A percentile compares a stretch with the other conserved stretches of the same genome.
phyloP scores from a whole-genome alignment of 2,329 filamentous ascomycete genomes.

The Chaetothyriales sp. region DNA sequence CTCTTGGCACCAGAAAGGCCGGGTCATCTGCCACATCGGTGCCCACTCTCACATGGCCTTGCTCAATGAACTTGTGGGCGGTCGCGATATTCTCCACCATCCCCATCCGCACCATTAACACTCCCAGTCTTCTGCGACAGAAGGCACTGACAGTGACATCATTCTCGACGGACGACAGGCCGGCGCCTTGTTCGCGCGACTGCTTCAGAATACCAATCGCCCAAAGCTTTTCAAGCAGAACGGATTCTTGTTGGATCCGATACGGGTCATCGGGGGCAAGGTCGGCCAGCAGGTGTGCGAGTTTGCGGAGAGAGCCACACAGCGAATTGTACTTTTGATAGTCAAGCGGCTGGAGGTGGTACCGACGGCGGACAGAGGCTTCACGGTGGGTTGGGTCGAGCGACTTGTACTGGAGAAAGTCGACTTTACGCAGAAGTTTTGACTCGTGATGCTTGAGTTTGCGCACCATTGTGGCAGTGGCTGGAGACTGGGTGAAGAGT shows the following conservation, averaged over 20 bases:
- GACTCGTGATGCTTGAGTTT: slow-evolving; percentile 96
- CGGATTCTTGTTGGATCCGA: slow-evolving; percentile 68
- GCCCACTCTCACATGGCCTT: slow-evolving; percentile 82
- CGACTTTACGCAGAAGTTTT: slow-evolving; percentile 77
- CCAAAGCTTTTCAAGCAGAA: slow-evolving; percentile 80
- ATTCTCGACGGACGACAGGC: slow-evolving; percentile 58
- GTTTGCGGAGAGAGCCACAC: slow-evolving; percentile 68
- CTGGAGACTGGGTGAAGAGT: not conserved
- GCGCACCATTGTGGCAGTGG: slow-evolving; percentile 55
- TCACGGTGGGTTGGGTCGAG: slow-evolving; percentile 69
- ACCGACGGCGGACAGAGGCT: slow-evolving; percentile 62
- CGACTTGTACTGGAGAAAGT: slow-evolving; percentile 87
- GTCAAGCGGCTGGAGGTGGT: slow-evolving; percentile 78
- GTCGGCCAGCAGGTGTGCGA: slow-evolving; percentile 74
- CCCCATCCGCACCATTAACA: slow-evolving; percentile 75
- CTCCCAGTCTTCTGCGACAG: slow-evolving; percentile 65
- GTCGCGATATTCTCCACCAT: slow-evolving; percentile 88
- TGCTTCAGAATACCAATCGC: slow-evolving; percentile 74
- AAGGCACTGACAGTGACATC: slow-evolving; percentile 81
- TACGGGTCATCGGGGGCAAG: slow-evolving; percentile 63
- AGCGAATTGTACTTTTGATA: slow-evolving; percentile 56
- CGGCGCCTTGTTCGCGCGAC: slow-evolving; percentile 60
- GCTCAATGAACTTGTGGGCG: slow-evolving; percentile 61
- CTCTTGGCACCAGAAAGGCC: slow-evolving; percentile 73
- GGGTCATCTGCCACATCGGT: slow-evolving; percentile 82